phyloP scores from a whole-genome alignment of 1,284 basidiomycete species.

The Malassezia restricta region DNA sequence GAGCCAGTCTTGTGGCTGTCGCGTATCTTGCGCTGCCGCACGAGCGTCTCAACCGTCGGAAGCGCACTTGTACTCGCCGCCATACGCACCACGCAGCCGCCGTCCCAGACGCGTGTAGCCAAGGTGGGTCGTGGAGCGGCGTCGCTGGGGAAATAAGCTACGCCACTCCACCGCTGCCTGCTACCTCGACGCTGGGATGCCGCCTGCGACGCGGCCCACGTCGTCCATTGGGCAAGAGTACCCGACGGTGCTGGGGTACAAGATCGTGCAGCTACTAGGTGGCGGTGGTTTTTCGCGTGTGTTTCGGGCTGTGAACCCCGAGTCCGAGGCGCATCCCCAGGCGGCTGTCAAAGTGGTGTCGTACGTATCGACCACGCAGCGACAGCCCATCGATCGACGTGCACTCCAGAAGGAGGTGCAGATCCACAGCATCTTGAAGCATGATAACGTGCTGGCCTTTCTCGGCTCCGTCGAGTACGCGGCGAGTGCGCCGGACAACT shows the following conservation, averaged over 20 bases:
- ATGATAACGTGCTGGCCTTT: slow-evolving; percentile 73
- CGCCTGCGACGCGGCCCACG: slow-evolving; percentile 19
- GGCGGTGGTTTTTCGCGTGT: slow-evolving; percentile 43
- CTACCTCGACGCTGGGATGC: neutral
- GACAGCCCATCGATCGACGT: slow-evolving; percentile 39
- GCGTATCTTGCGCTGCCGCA: neutral
- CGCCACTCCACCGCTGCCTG: neutral
- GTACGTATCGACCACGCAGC: slow-evolving; percentile 25
- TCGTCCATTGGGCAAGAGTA: slow-evolving; percentile 40
- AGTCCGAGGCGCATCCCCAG: slow-evolving; percentile 22
- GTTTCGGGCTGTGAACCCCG: slow-evolving; percentile 35
- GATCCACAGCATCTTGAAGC: slow-evolving; percentile 71
- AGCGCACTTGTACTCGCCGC: neutral
- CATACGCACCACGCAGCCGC: neutral
- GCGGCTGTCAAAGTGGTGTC: slow-evolving; percentile 45
- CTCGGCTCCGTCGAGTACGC: slow-evolving; percentile 52
- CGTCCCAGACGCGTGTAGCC: neutral
- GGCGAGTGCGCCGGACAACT: slow-evolving; percentile 28
- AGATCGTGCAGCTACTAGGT: slow-evolving; percentile 39
- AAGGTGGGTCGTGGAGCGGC: no score
- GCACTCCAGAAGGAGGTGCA: slow-evolving; percentile 71
- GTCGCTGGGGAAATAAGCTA: neutral
- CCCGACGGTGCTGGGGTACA: slow-evolving; percentile 36
- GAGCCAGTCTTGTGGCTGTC: neutral
- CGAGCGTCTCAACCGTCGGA: slow-evolving; percentile 12